A percentile compares a stretch with the other conserved stretches of the same genome.
phyloP scores from a whole-genome alignment of 2,329 filamentous ascomycete genomes.

The Colletotrichum sp. region DNA sequence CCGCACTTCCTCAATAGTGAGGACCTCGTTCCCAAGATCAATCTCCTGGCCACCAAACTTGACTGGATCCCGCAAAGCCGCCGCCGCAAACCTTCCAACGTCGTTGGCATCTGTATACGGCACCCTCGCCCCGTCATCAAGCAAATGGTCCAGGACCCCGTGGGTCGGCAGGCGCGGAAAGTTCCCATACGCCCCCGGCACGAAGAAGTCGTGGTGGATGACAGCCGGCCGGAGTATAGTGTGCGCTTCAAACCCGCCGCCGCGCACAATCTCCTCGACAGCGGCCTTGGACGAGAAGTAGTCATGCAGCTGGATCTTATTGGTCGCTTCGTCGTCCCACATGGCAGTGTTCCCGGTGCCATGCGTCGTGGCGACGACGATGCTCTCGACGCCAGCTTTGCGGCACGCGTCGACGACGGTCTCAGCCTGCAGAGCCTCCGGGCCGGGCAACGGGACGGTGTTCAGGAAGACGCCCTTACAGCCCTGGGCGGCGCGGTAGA shows the following conservation, averaged over 20 bases:
- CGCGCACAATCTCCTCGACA: slow-evolving; percentile 37
- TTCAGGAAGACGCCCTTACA: slow-evolving; percentile 35
- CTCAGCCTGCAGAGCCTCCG: slow-evolving; percentile 33
- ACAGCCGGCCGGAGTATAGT: slow-evolving; percentile 37
- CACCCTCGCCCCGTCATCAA: slow-evolving; percentile 25
- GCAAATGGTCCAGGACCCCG: slow-evolving; percentile 31
- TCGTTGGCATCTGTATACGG: slow-evolving; percentile 33
- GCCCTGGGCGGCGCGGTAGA: slow-evolving; percentile 35
- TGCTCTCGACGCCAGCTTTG: slow-evolving; percentile 32
- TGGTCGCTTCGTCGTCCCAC: slow-evolving; percentile 26
- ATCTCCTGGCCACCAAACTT: slow-evolving; percentile 35
- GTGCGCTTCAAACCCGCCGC: slow-evolving; percentile 31
- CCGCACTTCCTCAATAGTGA: slow-evolving; percentile 33
- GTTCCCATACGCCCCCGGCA: slow-evolving; percentile 27
- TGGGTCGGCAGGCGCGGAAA: slow-evolving; percentile 30
- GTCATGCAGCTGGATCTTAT: slow-evolving; percentile 18
- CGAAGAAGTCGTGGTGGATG: slow-evolving; percentile 31
- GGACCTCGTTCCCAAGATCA: slow-evolving; percentile 30
- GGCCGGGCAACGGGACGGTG: slow-evolving; percentile 28
- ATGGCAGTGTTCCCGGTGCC: slow-evolving; percentile 17
- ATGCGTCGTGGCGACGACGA: slow-evolving; percentile 31
- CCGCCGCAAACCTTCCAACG: slow-evolving; percentile 35
- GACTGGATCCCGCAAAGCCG: slow-evolving; percentile 32
- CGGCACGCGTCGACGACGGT: slow-evolving; percentile 33
- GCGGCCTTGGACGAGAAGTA: slow-evolving; percentile 43